Conservation (phyloP, 2,329 filamentous ascomycete genomes). For the Elsinoe australis region DNA sequence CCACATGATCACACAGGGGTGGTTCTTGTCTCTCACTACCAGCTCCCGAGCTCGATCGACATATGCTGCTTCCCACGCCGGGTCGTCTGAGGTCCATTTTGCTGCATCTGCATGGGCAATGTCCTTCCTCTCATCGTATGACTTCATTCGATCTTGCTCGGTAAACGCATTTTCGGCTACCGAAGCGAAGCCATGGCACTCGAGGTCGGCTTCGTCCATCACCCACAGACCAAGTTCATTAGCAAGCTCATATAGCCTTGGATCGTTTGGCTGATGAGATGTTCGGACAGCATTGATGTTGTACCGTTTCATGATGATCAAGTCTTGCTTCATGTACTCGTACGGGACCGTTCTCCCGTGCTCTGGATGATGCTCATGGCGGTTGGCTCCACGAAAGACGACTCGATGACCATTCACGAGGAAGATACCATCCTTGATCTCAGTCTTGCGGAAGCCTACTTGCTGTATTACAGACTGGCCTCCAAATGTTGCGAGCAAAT, state of each 20-base stretch:
- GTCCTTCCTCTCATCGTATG: conserved; percentile 54
- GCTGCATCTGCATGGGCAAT: conserved; percentile 49
- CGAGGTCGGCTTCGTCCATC: conserved; percentile 48
- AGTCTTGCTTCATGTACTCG: conserved; percentile 54
- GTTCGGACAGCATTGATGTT: conserved; percentile 65
- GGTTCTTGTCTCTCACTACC: conserved; percentile 62
- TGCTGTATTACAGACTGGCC: conserved; percentile 44
- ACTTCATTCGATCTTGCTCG: conserved; percentile 22
- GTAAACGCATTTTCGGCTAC: conserved; percentile 25
- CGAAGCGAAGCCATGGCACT: conserved; percentile 40
- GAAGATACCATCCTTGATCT: conserved; percentile 53
- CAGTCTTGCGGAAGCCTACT: conserved; percentile 57
- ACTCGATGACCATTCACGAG: conserved; percentile 56
- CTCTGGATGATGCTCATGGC: conserved; percentile 62
- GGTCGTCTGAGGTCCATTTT: conserved; percentile 54
- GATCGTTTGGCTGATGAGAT: conserved; percentile 61
- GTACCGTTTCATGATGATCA: conserved; percentile 61
- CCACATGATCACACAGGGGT: conserved; percentile 65
- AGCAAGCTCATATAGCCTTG: conserved; percentile 51
- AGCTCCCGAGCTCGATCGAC: conserved; percentile 59
- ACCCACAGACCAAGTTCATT: conserved; percentile 63
- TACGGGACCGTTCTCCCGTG: conserved; percentile 56
- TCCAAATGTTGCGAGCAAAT: conserved; percentile 35
- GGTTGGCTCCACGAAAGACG: conserved; percentile 57
- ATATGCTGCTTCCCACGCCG: conserved; percentile 55